A percentile compares a stretch with the other conserved stretches of the same genome.
Evolutionary conservation across 352 stramenopile genomes (phyloP).

Genomic region (Phytophthora aleatoria): DNA sequence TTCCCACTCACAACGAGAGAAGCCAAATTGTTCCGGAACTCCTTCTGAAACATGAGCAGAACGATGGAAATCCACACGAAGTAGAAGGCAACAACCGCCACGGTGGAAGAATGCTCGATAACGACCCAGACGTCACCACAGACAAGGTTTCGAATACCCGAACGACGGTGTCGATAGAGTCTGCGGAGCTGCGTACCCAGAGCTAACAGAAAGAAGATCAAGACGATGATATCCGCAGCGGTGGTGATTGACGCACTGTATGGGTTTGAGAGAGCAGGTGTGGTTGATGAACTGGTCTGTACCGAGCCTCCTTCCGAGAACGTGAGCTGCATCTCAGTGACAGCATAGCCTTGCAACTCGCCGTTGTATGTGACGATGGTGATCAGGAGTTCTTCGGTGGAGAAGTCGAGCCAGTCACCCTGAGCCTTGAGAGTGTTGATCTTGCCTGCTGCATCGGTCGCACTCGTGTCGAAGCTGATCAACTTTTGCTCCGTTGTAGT

Average conservation of each 20-base stretch:
- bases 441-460: slow-evolving; percentile 24
- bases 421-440: slow-evolving; percentile 33
- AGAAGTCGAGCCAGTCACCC: slow-evolving; percentile 49
- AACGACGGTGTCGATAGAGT: slow-evolving; percentile 19
- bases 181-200: slow-evolving; percentile 24
- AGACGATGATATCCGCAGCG: slow-evolving; percentile 44
- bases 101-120: slow-evolving; percentile 22
- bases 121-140: slow-evolving; percentile 47
- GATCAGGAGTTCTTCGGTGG: slow-evolving; percentile 43
- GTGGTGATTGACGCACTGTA: slow-evolving; percentile 30
- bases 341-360: slow-evolving; percentile 48
- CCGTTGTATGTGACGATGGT: slow-evolving; percentile 63
- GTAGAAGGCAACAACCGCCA: slow-evolving; percentile 43
- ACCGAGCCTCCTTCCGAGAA: slow-evolving; percentile 46
- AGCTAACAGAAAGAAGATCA: slow-evolving; percentile 35
- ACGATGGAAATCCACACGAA: slow-evolving; percentile 48
- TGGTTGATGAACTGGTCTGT: slow-evolving; percentile 37
- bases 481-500: slow-evolving; percentile 29
- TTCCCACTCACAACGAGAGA: slow-evolving; percentile 20
- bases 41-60: slow-evolving; percentile 39
- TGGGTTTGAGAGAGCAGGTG: slow-evolving; percentile 38
- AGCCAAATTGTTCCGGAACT: slow-evolving; percentile 27
- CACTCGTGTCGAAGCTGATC: slow-evolving; percentile 55
- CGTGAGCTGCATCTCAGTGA: slow-evolving; percentile 43
- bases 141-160: slow-evolving; percentile 12